phyloP scores from a whole-genome alignment of 2,329 filamentous ascomycete species.

The Aphanocladium album region DNA sequence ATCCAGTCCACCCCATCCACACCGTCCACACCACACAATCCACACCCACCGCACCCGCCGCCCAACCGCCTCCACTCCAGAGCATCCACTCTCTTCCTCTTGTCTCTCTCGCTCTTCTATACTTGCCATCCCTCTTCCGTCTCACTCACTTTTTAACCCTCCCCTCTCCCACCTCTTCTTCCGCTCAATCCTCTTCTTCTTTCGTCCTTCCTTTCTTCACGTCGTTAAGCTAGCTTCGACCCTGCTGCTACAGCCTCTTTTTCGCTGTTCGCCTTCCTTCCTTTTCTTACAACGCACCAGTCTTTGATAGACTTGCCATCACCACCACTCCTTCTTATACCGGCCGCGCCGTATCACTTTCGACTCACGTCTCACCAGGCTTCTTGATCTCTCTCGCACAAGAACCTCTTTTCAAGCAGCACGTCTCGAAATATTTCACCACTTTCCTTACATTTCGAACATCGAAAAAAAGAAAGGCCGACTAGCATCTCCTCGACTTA shows the following conservation, averaged over 20 bases:
- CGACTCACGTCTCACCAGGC: not conserved
- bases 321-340: constrained; percentile 29
- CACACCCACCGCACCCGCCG: too few relatives aligned
- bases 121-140: not conserved
- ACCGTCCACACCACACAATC: too few relatives aligned
- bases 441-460: not conserved
- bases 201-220: constrained; percentile 14
- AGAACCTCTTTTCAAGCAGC: not conserved
- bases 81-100: too few relatives aligned
- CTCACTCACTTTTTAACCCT: constrained; percentile 14
- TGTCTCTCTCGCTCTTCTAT: too few relatives aligned
- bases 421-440: constrained; percentile 1
- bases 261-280: constrained; percentile 25
- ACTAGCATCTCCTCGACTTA: not conserved
- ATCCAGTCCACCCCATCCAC: too few relatives aligned
- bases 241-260: constrained; percentile 26
- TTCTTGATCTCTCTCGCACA: not conserved
- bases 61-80: not conserved
- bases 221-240: constrained; percentile 23
- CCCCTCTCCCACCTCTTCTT: constrained; percentile 18
- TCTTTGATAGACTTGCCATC: constrained; percentile 48
- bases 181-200: constrained; percentile 22
- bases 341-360: constrained; percentile 25
- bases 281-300: constrained; percentile 21
- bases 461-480: not conserved